Evolutionary conservation across 306 rosid species (phyloP), one percentile per base, ranked within the genome.

Genomic region (Cyamopsis tetragonoloba): DNA sequence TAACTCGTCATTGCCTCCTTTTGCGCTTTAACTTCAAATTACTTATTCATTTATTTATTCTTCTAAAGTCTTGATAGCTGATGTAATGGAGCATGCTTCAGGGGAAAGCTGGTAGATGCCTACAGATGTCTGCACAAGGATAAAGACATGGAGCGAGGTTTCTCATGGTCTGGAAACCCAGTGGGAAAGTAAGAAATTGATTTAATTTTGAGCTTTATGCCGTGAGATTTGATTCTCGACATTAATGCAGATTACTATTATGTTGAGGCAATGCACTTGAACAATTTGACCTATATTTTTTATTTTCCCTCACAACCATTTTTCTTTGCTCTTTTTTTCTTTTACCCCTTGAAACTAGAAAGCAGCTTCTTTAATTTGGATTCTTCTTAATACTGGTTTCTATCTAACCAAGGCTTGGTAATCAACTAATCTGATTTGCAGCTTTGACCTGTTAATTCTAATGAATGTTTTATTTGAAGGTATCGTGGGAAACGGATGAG

Each of bases 401-500:
- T 54, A 61, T 35, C 71, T 35, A 17, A 67, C 44, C 23, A 6
- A 64, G 20, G 34, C 69, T 18, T 15, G 12, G 19, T 77, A 9
- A 6, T 31, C 66, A 70, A 62, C 70, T 60, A 39, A 46, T 65
- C 42, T 65, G 24, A 55, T 74, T 55, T 43, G 22, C 43, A 39
- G 44, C 37, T 34, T 62, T 58, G 22, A 11, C 24, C n/a, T 57
- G 42, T 42, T 71, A 17, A 56, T 53, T 37, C 69, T 80, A 17
- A 78, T 51, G 13, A 20, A 17, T 62, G 20, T 66, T 68, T 75
- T 71, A 60, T 74, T 74, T 71, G 80, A 75, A 93, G 98, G 95
- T 89, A 93, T 70, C 91, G 97, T 6, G 98, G 98, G 69, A 93
- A 93, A 82, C 81, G 96, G 77, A 93, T 93, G 98, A 83, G 98